Base-by-base conservation (phyloP, 2,329 filamentous ascomycete species). In the Hymenotorrendiella dingleyae region DNA sequence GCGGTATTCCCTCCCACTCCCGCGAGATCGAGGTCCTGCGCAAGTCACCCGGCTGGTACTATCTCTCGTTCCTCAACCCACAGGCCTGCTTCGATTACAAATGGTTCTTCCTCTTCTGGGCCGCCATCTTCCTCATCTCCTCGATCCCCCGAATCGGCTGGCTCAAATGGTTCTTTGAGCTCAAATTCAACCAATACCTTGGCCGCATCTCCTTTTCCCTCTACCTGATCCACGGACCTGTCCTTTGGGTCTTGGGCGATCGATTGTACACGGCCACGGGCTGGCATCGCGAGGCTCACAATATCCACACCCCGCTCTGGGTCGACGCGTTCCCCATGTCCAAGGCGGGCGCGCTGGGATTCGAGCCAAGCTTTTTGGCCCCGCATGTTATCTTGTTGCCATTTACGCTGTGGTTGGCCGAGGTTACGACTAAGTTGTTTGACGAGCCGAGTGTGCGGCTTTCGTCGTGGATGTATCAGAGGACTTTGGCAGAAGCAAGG, bases 71-170 rank as follows among this genome's bases (percentile, higher is more conserved):
- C 45, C 64, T 85, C 43, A 82, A 81, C 46, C 78, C 80, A 0
- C 78, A 83, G 55, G 80, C 80, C 1, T 74, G 80, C 9, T 82
- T 70, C 51, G 77, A 83, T 56, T 72, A 70, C 56, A 84, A 83
- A 60, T 84, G 78, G 78, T 83, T 83, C 62, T 84, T 72, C 56
- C 68, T 84, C 3, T 80, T 80, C 57, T 76, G 71, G 65, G 79
- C 78, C 1, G 70, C 80, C 1, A 64, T 68, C 19, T 68, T 80
- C 40, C 57, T 81, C 0, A 71, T 86, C 0, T 65, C 72, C 1
- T 68, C 72, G 0, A 64, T 77, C 3, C 73, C 75, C 6, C 74
- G 73, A n/a, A 69, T 84, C n/a, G 53, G 62, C 4, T 74, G 70
- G 70, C 65, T 82, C 12, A 74, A 72, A 59, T 48, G 61, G 3